Evolutionary conservation across 2,329 filamentous ascomycete genomes (phyloP).

Genomic region (Phaeosphaeriaceae sp.): DNA sequence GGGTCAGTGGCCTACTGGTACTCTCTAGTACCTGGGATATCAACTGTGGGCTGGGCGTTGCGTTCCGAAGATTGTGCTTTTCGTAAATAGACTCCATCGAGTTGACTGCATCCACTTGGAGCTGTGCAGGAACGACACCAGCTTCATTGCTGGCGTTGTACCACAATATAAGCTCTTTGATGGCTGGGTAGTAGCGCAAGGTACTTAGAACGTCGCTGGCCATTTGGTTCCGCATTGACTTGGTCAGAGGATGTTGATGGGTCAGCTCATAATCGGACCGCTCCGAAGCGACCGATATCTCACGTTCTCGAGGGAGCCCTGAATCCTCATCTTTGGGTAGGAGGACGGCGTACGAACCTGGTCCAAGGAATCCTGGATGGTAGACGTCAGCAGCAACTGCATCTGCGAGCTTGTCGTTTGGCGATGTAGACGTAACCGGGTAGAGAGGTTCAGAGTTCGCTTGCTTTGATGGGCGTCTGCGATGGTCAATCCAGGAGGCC

Average conservation of each 20-base stretch:
- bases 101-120: slow-evolving; percentile 45
- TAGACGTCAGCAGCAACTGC: slow-evolving; percentile 42
- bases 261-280: slow-evolving; percentile 35
- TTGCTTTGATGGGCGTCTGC: slow-evolving; percentile 27
- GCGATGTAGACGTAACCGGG: slow-evolving; percentile 18
- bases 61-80: slow-evolving; percentile 34
- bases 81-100: slow-evolving; percentile 39
- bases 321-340: slow-evolving; percentile 36
- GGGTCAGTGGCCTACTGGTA: slow-evolving; percentile 32
- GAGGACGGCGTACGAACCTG: slow-evolving; percentile 41
- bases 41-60: slow-evolving; percentile 31
- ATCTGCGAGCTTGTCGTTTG: slow-evolving; percentile 36
- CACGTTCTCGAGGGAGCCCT: slow-evolving; percentile 20
- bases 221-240: slow-evolving; percentile 40
- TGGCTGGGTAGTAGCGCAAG: slow-evolving; percentile 34
- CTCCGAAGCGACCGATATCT: slow-evolving; percentile 34
- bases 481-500: slow-evolving; percentile 1
- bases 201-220: slow-evolving; percentile 33
- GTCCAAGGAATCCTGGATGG: slow-evolving; percentile 42
- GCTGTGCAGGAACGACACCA: slow-evolving; percentile 44
- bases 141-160: slow-evolving; percentile 38
- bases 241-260: slow-evolving; percentile 39
- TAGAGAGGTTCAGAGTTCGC: slow-evolving; percentile 13
- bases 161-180: slow-evolving; percentile 32
- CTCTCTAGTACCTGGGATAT: slow-evolving; percentile 37